Evolutionary conservation across 2,329 filamentous ascomycete genomes (phyloP), one percentile per base, ranked within the genome.

Genomic region (Arthrocladium fulminans): DNA sequence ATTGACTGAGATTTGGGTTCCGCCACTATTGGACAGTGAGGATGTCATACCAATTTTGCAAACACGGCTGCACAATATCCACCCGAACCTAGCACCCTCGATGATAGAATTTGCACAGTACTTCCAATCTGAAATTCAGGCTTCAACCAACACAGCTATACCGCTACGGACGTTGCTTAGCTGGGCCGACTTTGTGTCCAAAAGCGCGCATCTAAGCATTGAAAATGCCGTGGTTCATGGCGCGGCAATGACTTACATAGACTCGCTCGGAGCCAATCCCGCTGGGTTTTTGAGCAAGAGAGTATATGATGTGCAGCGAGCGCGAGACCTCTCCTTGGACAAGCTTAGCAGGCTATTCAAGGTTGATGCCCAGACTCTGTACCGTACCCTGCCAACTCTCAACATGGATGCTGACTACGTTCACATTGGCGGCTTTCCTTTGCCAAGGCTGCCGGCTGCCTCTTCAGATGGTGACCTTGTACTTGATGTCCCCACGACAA

Each of bases 1-100:
- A 51, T 95, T 99, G 64, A 99, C 92, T 0, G 92, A 99, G 66
- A 96, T 99, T 7, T 98, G 92, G 92, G 92, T 97, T 0, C 88
- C 92, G 1, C 79, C 89, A 1, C 71, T 97, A 50, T 88, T 88
- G 1, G 86, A 90, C 51, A 77, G 80, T 45, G 82, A 88, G 24
- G 94, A 99, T 62, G 83, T 97, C 27, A 69, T 88, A 17, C 84
- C 94, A 37, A 98, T 99, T 56, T 80, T 97, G 13, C 72, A 75
- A 45, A 80, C 82, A 10, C 96, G 94, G 63, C 73, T 98, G 15
- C 66, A 67, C 3, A 63, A 72, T 0, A 66, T 70, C 13, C 73
- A 77, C 5, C 74, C 76, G 54, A 61, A 71, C 1, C 74, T 85
- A 54, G 80, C 88, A 0, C 70, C 71, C 29, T 70, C 79, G 3